Percentiles rank a stretch among this genome's conserved stretches.
These are phyloP conservation scores for Scutellaria baicalensis DNA, from an alignment of 257 asterid genomes.

Conservation along the genomic window DNA sequence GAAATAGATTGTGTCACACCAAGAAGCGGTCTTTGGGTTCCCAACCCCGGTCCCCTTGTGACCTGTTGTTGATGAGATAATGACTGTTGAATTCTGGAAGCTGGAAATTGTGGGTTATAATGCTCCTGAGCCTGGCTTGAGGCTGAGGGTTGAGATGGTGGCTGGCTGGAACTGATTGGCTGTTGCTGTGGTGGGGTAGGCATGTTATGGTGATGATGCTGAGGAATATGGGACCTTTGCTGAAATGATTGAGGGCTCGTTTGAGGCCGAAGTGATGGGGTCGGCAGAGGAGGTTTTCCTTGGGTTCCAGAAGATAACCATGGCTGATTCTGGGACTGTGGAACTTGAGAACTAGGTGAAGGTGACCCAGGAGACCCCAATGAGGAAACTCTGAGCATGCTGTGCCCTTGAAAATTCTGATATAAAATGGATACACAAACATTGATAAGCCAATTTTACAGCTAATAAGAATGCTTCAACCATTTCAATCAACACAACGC, in stretches of 20 bases:
- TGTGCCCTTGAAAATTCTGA: constrained; percentile 75
- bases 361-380: constrained; percentile 52
- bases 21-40: constrained; percentile 55
- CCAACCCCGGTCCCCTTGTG: constrained; percentile 49
- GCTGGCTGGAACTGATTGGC: constrained; percentile 39
- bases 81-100: constrained; percentile 53
- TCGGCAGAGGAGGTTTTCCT: constrained; percentile 73
- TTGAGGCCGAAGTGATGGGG: constrained; percentile 63
- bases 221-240: constrained; percentile 58
- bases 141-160: constrained; percentile 41
- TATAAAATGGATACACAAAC: not conserved
- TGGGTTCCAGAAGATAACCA: constrained; percentile 74
- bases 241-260: constrained; percentile 50
- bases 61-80: constrained; percentile 59
- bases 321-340: constrained; percentile 64
- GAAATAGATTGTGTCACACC: constrained; percentile 36
- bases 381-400: constrained; percentile 64
- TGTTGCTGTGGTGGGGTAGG: constrained; percentile 44
- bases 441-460: not conserved
- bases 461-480: not conserved
- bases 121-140: constrained; percentile 54
- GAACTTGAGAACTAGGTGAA: constrained; percentile 48
- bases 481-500: not conserved
- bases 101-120: constrained; percentile 44
- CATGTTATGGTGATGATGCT: constrained; percentile 45